Evolutionary conservation across 2,329 filamentous ascomycete species (phyloP).

Genomic region (Parastagonospora nodorum): DNA sequence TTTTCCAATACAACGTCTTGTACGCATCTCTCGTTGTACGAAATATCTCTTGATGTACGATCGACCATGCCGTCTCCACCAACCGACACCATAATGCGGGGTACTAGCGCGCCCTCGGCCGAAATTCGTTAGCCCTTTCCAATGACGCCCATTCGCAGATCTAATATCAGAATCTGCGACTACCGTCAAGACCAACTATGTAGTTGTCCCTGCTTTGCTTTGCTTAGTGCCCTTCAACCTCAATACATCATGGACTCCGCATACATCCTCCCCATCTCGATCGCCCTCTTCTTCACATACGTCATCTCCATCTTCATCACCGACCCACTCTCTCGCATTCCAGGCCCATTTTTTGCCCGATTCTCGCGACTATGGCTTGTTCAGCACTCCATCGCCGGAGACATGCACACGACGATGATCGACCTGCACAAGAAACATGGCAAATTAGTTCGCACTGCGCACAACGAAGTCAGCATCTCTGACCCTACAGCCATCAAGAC

Average conservation of each 20-base stretch:
- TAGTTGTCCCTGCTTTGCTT: not conserved
- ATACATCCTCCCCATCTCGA: not conserved
- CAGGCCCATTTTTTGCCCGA: not conserved
- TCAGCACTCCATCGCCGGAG: not conserved
- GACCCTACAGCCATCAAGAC: slow-evolving; percentile 13
- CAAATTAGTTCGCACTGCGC: slow-evolving; percentile 13
- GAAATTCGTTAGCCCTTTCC: not conserved
- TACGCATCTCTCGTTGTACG: too few species aligned
- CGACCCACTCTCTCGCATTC: not conserved
- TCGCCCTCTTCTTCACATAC: not conserved
- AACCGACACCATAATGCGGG: not conserved
- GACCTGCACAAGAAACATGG: slow-evolving; percentile 13
- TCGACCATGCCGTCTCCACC: not conserved
- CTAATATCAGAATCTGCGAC: not conserved
- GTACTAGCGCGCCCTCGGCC: not conserved
- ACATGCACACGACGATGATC: slow-evolving; percentile 10
- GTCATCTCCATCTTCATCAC: not conserved
- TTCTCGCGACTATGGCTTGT: slow-evolving; percentile 2
- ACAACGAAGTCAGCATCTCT: slow-evolving; percentile 14
- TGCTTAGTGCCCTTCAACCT: not conserved
- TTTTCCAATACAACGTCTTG: too few species aligned
- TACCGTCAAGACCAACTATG: not conserved
- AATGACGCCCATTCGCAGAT: not conserved
- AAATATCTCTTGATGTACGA: too few species aligned
- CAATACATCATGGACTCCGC: not conserved